Evolutionary conservation across 495 filamentous ascomycete genomes (phyloP), one percentile per base, ranked within the genome.

Genomic region (Trichoderma reesei): DNA sequence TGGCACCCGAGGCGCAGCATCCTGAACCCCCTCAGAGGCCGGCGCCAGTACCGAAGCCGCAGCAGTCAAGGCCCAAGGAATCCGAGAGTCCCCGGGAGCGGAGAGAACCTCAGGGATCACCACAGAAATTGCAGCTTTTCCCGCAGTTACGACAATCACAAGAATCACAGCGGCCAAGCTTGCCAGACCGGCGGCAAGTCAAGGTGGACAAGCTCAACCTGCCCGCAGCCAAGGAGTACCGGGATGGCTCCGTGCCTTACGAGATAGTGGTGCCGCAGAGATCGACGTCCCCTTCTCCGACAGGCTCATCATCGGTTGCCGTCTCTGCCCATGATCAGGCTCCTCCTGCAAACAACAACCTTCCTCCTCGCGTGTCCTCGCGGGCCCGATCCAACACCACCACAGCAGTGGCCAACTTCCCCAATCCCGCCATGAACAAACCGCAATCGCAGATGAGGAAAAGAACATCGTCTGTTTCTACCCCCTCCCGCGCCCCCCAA

Each of bases 131-230:
- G 2, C 78, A 69, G 72, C 79, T 63, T 72, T 74, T 14, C 54
- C 41, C 44, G 44, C 46, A 51, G 61, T 62, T 63, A 46, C 31
- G 63, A 65, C 39, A 65, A 11, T 8, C 14, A 31, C 54, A 10
- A 3, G 7, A 3, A 14, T 46, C 42, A 14, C 9, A 3, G 26
- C 3, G 11, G 26, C 51, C 51, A 14, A 33, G 81, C 0, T 76
- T 90, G 36, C 76, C 90, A 60, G 81, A 84, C 68, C 80, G 88
- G 69, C 80, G 89, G 46, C 88, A 90, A 70, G 88, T 83, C 41
- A 88, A 86, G 0, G 71, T 90, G 62, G 83, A 88, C 65, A 85
- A 82, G 66, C 76, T 89, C 6, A 84, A 81, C 68, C 20, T 56
- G 16, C 51, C 51, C 7, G 51, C 51, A 3, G 31, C 20, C 31